These are phyloP conservation scores for Silybum marianum DNA, from an alignment of 129 eudicot genomes.

Conservation along the genomic window DNA sequence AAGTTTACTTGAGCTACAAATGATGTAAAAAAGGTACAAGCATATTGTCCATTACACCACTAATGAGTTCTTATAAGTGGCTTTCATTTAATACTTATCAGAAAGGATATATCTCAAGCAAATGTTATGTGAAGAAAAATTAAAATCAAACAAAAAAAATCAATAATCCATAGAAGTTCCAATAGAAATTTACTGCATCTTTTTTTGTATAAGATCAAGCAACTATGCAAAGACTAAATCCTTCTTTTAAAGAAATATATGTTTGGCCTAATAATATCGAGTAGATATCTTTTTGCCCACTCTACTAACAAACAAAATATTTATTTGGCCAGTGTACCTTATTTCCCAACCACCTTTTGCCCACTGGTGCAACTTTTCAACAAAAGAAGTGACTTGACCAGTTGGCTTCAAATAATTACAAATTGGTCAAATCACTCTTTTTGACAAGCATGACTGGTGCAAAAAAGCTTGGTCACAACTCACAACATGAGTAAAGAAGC, in stretches of 20 bases:
- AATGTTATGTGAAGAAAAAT: conserved; percentile 6
- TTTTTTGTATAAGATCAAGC: conserved; percentile 1
- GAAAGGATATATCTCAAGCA: background rate
- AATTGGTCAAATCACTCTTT: background rate
- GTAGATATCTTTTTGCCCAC: conserved; percentile 14
- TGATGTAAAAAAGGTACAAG: background rate
- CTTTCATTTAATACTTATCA: background rate
- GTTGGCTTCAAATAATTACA: conserved; percentile 10
- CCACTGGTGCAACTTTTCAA: conserved; percentile 1
- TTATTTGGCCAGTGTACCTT: conserved; percentile 1
- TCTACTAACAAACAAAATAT: conserved; percentile 10
- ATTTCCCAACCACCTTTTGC: conserved; percentile 4
- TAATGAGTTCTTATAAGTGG: background rate
- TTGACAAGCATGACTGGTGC: background rate
- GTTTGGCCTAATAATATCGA: background rate
- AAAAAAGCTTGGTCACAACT: background rate
- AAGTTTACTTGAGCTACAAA: conserved; percentile 2
- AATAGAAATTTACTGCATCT: background rate
- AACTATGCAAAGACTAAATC: conserved; percentile 13
- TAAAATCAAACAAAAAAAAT: background rate
- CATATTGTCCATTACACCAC: background rate
- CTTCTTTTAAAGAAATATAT: background rate
- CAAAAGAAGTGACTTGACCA: conserved; percentile 6
- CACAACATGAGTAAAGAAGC: conserved; percentile 2
- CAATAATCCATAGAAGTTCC: background rate